Conservation (phyloP, 139 green algal genomes). For the Chlorella sp. region DNA sequence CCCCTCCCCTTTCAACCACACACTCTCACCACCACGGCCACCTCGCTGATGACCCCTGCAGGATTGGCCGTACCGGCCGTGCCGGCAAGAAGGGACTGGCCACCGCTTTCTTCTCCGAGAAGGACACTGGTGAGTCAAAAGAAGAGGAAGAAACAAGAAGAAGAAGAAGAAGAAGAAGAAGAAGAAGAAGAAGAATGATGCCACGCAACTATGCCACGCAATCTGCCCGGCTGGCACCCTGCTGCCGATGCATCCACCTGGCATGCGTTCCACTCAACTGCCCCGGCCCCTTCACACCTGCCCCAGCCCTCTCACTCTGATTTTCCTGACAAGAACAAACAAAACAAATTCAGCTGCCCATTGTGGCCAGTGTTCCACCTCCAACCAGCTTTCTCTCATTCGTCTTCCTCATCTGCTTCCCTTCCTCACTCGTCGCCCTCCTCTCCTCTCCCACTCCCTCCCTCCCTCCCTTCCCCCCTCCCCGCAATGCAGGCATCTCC, state of each 20-base stretch:
- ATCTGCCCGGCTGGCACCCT: too few species aligned
- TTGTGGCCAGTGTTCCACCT: too few species aligned
- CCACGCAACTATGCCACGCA: too few species aligned
- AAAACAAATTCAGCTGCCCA: too few species aligned
- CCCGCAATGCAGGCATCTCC: constrained; percentile 70
- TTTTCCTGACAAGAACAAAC: too few species aligned
- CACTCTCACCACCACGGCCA: too few species aligned
- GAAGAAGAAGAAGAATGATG: too few species aligned
- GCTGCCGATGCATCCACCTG: background rate
- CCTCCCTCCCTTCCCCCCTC: background rate
- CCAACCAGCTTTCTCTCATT: background rate
- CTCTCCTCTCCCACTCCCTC: background rate
- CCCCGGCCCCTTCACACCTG: background rate
- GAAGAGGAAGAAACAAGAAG: too few species aligned
- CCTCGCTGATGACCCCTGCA: background rate
- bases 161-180: too few species aligned
- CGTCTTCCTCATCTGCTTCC: too few species aligned
- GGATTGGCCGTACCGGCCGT: constrained; percentile 86
- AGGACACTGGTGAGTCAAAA: constrained; percentile 78
- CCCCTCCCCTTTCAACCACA: too few species aligned
- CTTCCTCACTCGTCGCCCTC: background rate
- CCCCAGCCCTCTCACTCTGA: background rate
- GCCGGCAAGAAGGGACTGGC: constrained; percentile 97
- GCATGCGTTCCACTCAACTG: background rate
- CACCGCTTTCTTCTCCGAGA: constrained; percentile 95